These are phyloP conservation scores for Antrodiella citrinella DNA, from an alignment of 768 basidiomycete species.

Conservation along the genomic window DNA sequence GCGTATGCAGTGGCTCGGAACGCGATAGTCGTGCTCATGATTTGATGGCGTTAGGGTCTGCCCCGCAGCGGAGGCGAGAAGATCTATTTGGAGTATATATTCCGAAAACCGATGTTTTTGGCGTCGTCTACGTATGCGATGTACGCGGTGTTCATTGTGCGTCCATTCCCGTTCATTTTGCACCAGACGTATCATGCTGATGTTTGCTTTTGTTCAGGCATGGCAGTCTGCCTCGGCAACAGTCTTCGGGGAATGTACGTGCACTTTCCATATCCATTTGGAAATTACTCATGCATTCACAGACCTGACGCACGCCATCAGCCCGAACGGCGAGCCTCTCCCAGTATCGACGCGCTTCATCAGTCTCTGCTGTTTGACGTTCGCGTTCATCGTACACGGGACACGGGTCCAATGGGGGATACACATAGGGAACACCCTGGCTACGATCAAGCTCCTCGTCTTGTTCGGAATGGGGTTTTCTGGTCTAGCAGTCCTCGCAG, in stretches of 20 bases:
- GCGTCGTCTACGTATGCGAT: slow-evolving; percentile 49
- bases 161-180: too few relatives aligned
- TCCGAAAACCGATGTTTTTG: slow-evolving; percentile 51
- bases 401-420: slow-evolving; percentile 45
- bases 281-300: neutral
- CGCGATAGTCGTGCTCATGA: neutral
- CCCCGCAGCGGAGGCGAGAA: slow-evolving; percentile 72
- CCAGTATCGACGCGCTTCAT: slow-evolving; percentile 43
- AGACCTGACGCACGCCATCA: slow-evolving; percentile 55
- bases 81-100: slow-evolving; percentile 70
- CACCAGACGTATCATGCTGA: too few relatives aligned
- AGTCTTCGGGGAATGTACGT: slow-evolving; percentile 67
- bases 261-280: neutral
- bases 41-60: slow-evolving; percentile 41
- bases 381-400: slow-evolving; percentile 51
- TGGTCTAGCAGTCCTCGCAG: slow-evolving; percentile 44
- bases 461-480: slow-evolving; percentile 42
- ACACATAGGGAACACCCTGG: slow-evolving; percentile 55
- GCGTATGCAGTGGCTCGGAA: neutral
- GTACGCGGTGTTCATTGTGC: slow-evolving; percentile 50
- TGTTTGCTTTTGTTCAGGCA: slow-evolving; percentile 30
- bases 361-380: slow-evolving; percentile 48
- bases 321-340: slow-evolving; percentile 31
- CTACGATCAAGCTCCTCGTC: slow-evolving; percentile 51
- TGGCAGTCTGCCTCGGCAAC: slow-evolving; percentile 50